Base-by-base conservation (phyloP, 2,329 filamentous ascomycete species). In the Botrytis sinoallii region DNA sequence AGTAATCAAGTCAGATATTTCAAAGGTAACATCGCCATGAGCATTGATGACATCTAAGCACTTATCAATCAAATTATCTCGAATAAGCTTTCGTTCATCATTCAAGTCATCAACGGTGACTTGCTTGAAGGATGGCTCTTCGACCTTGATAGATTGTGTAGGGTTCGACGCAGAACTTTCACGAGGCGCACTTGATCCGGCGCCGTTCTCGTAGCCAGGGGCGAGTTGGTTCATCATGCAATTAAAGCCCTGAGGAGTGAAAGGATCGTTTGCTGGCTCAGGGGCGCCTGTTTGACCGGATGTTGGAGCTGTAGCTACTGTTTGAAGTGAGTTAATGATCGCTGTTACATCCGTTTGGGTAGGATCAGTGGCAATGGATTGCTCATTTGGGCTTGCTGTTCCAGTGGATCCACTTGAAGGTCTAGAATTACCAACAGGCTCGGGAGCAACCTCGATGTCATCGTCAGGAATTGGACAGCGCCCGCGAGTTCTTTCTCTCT, bases 31-130 rank as follows among this genome's bases (percentile, higher is more conserved):
- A 77, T 93, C 91, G 22, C 95, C 91, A 78, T 98, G 95, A 55
- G 92, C 91, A 81, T 95, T 92, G 71, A 99, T 90, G 48, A 98
- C 90, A 79, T 98, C 95, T 35, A 99, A 85, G 77, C 93, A 97
- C 74, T 94, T 92, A 78, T 98, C 95, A 74, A 98, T 95, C 72
- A 98, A 84, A 73, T 93, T 91, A 32, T 89, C 86, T 57, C 93
- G 89, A 59, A 98, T 85, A n/a, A 86, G 87, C 7, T 88, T 86
- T 64, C 96, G 90, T 81, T 93, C 88, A 48, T 88, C 88, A 75
- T 97, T 93, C 10, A 99, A 85, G 76, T 94, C 92, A 74, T 98
- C 93, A 73, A 94, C 86, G 0, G 92, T 92, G 46, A 90, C 82
- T 73, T 75, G 79, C 61, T 78, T 76, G 44, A 29, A 67, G 63